Evolutionary conservation across 108 stramenopile species (phyloP).

Genomic region (Cylindrotheca closterium): DNA sequence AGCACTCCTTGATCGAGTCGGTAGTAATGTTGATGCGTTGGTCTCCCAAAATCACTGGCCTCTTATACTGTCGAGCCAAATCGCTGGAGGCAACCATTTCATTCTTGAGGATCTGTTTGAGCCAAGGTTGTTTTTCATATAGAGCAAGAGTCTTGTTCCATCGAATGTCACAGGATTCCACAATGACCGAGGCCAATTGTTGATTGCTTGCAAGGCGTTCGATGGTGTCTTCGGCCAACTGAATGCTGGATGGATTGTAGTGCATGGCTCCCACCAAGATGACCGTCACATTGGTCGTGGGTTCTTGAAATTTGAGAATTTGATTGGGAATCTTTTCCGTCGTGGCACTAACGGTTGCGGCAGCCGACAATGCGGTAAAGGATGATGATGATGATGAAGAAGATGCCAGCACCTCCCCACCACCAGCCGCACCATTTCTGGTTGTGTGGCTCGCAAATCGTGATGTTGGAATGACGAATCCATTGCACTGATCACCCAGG

Average conservation of each 20-base stretch:
- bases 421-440: too few relatives aligned
- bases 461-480: too few relatives aligned
- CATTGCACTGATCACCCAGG: too few relatives aligned
- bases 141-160: conserved; percentile 60
- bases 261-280: conserved; percentile 62
- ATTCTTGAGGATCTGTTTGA: conserved; percentile 37
- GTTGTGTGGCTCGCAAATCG: too few relatives aligned
- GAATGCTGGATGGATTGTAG: conserved; percentile 64
- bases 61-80: conserved; percentile 38
- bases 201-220: conserved; percentile 31
- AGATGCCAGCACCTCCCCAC: too few relatives aligned
- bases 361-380: too few relatives aligned
- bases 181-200: conserved; percentile 53
- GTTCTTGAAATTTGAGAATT: conserved; percentile 57
- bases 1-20: conserved; percentile 30
- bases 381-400: too few relatives aligned
- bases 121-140: conserved; percentile 17
- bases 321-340: conserved; percentile 37
- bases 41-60: conserved; percentile 65
- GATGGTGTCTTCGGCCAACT: conserved; percentile 40
- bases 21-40: conserved; percentile 64
- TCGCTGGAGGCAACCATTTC: conserved; percentile 68
- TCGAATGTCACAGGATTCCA: conserved; percentile 62
- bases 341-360: too few relatives aligned
- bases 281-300: conserved; percentile 45